Percentiles rank a stretch among this genome's conserved stretches.
phyloP scores from a whole-genome alignment of 352 stramenopile species.

The Phytophthora cryptogea region DNA sequence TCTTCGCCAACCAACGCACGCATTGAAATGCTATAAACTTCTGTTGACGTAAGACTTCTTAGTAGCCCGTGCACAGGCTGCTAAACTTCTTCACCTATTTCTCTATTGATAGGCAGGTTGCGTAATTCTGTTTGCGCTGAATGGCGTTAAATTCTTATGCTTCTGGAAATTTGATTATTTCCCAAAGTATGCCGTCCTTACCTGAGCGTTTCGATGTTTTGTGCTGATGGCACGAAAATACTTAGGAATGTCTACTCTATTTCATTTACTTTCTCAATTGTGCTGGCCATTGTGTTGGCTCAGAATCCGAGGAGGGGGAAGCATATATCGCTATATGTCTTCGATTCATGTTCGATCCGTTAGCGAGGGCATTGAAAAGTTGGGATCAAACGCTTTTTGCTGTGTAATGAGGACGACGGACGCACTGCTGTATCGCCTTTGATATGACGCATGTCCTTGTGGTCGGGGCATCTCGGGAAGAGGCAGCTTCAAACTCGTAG shows the following conservation, averaged over 20 bases:
- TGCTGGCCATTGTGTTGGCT: not conserved
- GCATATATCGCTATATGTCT: not conserved
- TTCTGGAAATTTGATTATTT: not conserved
- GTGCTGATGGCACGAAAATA: not conserved
- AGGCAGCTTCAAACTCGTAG: not conserved
- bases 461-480: not conserved
- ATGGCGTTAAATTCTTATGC: not conserved
- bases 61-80: not conserved
- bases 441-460: not conserved
- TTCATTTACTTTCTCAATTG: too few species aligned
- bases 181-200: too few species aligned
- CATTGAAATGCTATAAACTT: not conserved
- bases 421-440: slow-evolving; percentile 7
- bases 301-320: not conserved
- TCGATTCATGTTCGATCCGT: not conserved
- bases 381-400: not conserved
- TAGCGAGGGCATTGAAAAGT: slow-evolving; percentile 1
- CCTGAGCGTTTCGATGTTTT: not conserved
- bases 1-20: not conserved
- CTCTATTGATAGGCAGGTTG: not conserved
- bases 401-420: not conserved
- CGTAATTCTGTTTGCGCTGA: not conserved
- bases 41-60: not conserved
- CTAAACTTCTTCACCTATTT: not conserved
- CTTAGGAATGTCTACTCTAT: too few species aligned